A percentile compares a stretch with the other conserved stretches of the same genome.
phyloP scores from a whole-genome alignment of 1,139 yeast species.

The Chernovozyma aurita region DNA sequence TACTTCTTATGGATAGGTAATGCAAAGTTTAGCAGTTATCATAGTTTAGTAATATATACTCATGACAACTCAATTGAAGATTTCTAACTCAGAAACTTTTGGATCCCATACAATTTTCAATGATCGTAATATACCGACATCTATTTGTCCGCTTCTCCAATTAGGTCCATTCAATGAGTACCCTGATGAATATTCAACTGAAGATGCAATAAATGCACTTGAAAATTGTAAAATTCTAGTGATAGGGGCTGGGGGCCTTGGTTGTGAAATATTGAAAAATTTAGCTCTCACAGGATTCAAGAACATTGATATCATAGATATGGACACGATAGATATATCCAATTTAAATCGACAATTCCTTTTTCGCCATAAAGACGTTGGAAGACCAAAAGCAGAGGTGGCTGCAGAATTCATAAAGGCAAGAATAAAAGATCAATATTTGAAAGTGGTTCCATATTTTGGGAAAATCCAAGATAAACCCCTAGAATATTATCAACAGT shows the following conservation, averaged over 20 bases:
- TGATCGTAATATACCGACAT: no score
- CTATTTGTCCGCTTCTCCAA: slow-evolving; percentile 17
- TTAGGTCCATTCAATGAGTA: slow-evolving; percentile 43
- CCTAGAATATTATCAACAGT: slow-evolving; percentile 60
- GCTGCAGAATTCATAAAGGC: slow-evolving; percentile 63
- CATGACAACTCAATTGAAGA: no score
- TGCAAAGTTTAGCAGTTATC: no score
- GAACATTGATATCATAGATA: slow-evolving; percentile 78
- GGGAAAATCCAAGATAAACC: slow-evolving; percentile 72
- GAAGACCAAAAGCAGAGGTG: slow-evolving; percentile 72
- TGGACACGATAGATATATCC: slow-evolving; percentile 92
- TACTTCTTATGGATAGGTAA: no score
- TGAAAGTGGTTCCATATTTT: slow-evolving; percentile 53
- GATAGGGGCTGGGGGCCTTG: slow-evolving; percentile 94
- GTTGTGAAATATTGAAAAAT: slow-evolving; percentile 88
- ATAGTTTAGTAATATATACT: no score
- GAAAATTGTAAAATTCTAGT: slow-evolving; percentile 40
- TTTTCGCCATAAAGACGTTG: slow-evolving; percentile 70
- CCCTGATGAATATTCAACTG: slow-evolving; percentile 29
- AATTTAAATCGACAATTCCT: slow-evolving; percentile 88
- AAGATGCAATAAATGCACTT: slow-evolving; percentile 25
- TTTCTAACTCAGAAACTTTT: no score
- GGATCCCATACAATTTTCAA: no score
- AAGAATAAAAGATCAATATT: slow-evolving; percentile 39
- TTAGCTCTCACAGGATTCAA: slow-evolving; percentile 74